Evolutionary conservation across 139 green algal species (phyloP), one percentile per base, ranked within the genome.

Genomic region (Tetraselmis chui): DNA sequence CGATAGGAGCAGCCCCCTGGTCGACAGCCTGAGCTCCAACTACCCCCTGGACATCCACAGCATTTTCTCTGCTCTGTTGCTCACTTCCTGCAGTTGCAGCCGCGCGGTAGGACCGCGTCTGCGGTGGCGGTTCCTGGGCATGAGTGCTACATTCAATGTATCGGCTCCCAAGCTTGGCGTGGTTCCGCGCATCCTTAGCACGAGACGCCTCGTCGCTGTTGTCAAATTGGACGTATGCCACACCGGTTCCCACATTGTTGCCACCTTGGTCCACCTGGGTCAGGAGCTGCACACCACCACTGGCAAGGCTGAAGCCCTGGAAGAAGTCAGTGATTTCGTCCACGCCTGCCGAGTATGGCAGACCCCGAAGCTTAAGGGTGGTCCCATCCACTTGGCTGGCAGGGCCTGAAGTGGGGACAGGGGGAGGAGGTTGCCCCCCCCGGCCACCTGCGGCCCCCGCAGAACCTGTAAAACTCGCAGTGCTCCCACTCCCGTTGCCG

Each of bases 301-400:
- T 77, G 31, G 76, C 81, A 32, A 92, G 29, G 28, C 45, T 32
- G 74, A 86, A 92, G 18, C 85, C 89, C 0, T 80, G 76, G 30
- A 94, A 93, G 79, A 94, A 94, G 1, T 80, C 76, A 18, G 74
- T 32, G 0, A 94, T 79, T 28, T 93, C 90, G 25, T 89, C 77
- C 67, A 91, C 85, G 0, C 75, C 81, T 1, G 87, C 86, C 0
- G 59, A 76, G 76, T 89, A 93, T 67, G 88, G 80, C 59, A 88
- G 45, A 5, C 82, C 86, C 2, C 86, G 75, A 82, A 90, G 80
- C 85, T 90, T 90, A 11, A 88, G 32, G 77, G 32, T 75, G 2
- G 81, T 84, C 28, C 87, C 85, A 0, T 88, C 85, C 31, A 30
- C 77, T 18, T 67, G 45, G 45, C 45, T 67, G 11, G 45, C 45